Evolutionary conservation across 352 stramenopile genomes (phyloP), one percentile per base, ranked within the genome.

Genomic region (Saprolegnia parasitica): DNA sequence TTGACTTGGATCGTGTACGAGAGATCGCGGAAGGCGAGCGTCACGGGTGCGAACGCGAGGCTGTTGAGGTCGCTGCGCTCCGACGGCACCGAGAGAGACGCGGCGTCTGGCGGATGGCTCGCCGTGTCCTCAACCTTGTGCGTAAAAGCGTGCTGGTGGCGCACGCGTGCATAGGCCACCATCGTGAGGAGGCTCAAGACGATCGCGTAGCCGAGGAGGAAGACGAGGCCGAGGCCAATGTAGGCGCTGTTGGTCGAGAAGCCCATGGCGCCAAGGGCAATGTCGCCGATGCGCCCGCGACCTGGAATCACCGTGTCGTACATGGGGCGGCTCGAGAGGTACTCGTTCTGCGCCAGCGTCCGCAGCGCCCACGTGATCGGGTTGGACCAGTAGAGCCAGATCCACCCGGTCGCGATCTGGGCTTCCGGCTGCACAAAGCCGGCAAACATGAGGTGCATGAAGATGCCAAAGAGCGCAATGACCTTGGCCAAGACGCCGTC

Each of bases 211-310:
- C 35, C 73, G 4, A 68, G 63, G 23, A 91, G 85, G 62, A 90
- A 78, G 56, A 83, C 66, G 77, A 87, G 83, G 1, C 73, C 76
- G 18, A 75, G 76, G 73, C 81, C 90, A 66, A 90, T 78, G 79
- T 81, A 95, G 26, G 35, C 49, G 10, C 46, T 68, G 24, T 88
- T 76, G 42, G 68, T 82, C 18, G 76, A 67, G 20, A 95, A 68
- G 39, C 77, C 78, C 9, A 87, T 90, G 1, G 81, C 68, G 18
- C 71, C 71, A 18, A 91, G 73, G 24, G 65, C 78, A 65, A 83
- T 82, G 61, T 87, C 74, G 9, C 80, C 78, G 15, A 86, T 73
- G 5, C 67, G 32, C 0, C 72, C 71, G 3, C 71, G 64, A 37
- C 74, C 86, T 1, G 50, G 35, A n/a, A 66, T 62, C 8, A 84